Percentiles rank a stretch among this genome's conserved stretches.
Conservation (phyloP, 305 asterid genomes). For the Withania somnifera region DNA sequence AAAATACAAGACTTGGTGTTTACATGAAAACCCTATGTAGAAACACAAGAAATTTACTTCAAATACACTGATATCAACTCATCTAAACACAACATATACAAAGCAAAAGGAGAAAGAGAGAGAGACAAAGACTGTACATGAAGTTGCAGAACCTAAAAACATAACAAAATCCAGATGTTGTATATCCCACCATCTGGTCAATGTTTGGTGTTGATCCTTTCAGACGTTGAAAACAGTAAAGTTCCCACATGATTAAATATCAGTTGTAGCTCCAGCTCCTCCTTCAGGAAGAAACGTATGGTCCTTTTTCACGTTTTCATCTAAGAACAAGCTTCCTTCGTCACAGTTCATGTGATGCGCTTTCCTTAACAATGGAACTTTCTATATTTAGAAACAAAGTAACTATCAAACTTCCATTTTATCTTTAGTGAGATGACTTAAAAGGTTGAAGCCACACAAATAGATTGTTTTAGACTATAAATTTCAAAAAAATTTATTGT, state of each 20-base stretch:
- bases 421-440: not conserved
- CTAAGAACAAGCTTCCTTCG: not conserved
- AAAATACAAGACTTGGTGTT: constrained; percentile 22
- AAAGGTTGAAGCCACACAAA: not conserved
- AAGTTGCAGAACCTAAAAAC: not conserved
- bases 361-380: not conserved
- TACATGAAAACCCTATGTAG: constrained; percentile 1
- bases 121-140: not conserved
- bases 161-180: not conserved
- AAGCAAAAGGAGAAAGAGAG: not conserved
- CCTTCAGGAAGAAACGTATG: not conserved
- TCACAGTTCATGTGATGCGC: not conserved
- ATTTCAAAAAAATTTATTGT: not conserved
- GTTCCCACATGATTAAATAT: not conserved
- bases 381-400: not conserved
- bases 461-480: not conserved
- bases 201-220: not conserved
- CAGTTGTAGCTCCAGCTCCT: not conserved
- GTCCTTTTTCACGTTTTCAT: not conserved
- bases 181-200: not conserved
- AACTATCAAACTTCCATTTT: not conserved
- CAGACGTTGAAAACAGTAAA: not conserved
- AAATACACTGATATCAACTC: not conserved
- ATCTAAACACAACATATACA: too few relatives aligned
- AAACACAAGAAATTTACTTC: constrained; percentile 2